Base-by-base conservation (phyloP, 371 early-diverging fungal genomes). In the Coemansia sp. region DNA sequence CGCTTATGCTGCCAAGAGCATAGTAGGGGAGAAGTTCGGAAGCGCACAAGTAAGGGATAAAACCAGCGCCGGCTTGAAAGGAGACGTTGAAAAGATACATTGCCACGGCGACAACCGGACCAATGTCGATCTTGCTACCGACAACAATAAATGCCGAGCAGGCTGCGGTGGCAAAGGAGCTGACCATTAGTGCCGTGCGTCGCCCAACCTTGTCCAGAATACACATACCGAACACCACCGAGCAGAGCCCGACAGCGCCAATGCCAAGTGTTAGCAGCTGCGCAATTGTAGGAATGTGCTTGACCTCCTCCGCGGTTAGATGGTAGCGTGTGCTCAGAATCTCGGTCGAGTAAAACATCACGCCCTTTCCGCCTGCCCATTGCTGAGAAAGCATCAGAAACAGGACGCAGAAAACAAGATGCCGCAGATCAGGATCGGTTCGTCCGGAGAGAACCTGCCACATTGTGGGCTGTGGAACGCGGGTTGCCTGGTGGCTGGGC, bases 301-400 rank as follows among this genome's bases (percentile, higher is more conserved):
- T 52, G 38, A 56, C 43, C 24, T 76, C 59, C 16, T 48, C 44
- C 1, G 50, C 55, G n/a, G 72, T 18, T 12, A 70, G 54, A 24
- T 83, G 83, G 62, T 87, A 87, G 2, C 80, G 75, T 33, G 29
- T 9, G 40, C 58, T 75, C 0, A 75, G 60, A 44, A 75, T 63
- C 44, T 80, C 84, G 66, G 79, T 87, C 57, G 83, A 87, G 69
- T 89, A 94, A 60, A 89, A 90, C 69, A 91, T 86, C 54, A 93
- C 87, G 49, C 88, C 92, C 67, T 93, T 94, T 79, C 94, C 90
- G 53, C 94, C 94, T 34, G 87, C 83, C 39, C 90, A 80, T 69
- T 94, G 94, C 68, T 94, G 95, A 0, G 88, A 78, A 31, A 93
- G 69, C 54, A 88, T 87, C 40, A 85, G 64, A 59, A 83, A 77